These are phyloP conservation scores for Silene vulgaris DNA, from an alignment of 179 eudicot genomes.

Conservation along the genomic window DNA sequence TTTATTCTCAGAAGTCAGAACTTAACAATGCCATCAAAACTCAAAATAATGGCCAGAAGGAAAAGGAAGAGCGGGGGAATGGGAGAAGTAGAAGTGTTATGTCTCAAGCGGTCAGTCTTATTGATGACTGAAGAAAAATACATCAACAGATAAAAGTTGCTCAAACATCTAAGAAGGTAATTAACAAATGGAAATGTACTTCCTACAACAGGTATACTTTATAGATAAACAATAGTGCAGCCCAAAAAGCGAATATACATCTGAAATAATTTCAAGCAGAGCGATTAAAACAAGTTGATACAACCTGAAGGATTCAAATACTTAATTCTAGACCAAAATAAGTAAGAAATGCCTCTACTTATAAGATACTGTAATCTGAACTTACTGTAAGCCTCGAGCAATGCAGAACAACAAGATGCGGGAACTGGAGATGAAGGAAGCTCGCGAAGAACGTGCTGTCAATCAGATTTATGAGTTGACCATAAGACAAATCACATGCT, in stretches of 20 bases:
- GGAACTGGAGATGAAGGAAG: constrained; percentile 99
- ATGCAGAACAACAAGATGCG: constrained; percentile 93
- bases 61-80: too few species aligned
- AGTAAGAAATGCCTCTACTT: background rate
- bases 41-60: too few species aligned
- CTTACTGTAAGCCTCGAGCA: constrained; percentile 97
- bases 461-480: constrained; percentile 17
- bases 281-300: background rate
- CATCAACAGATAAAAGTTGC: too few species aligned
- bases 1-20: too few species aligned
- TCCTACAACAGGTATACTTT: background rate
- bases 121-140: too few species aligned
- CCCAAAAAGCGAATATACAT: background rate
- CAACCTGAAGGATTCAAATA: background rate
- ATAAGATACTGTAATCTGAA: constrained; percentile 19
- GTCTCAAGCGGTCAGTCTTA: too few species aligned
- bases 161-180: background rate
- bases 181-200: background rate
- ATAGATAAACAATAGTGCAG: background rate
- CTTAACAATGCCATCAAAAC: too few species aligned
- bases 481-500: constrained; percentile 12
- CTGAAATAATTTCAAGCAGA: background rate
- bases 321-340: constrained; percentile 2
- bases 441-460: constrained; percentile 96
- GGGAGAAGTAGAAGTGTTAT: too few species aligned